Evolutionary conservation across 352 stramenopile genomes (phyloP).

Genomic region (Peronosclerospora sorghi): DNA sequence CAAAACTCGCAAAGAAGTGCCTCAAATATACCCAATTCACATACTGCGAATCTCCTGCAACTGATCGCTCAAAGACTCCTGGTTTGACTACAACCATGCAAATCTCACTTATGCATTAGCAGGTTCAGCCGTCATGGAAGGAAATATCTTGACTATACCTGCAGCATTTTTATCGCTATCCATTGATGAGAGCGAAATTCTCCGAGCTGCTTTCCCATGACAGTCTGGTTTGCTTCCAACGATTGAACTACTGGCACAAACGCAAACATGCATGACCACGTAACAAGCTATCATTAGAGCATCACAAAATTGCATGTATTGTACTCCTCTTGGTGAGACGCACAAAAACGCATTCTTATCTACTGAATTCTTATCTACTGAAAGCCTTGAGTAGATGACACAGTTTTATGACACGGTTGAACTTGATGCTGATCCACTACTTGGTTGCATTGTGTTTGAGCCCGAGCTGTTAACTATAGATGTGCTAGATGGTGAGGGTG

Average conservation of each 20-base stretch:
- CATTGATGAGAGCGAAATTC: slow-evolving; percentile 39
- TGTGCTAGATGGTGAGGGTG: too few relatives aligned
- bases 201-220: slow-evolving; percentile 40
- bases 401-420: slow-evolving; percentile 7
- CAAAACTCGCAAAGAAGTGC: not conserved
- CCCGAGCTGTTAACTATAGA: slow-evolving; percentile 1
- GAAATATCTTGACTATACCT: slow-evolving; percentile 14
- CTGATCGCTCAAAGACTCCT: slow-evolving; percentile 38
- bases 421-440: slow-evolving; percentile 2
- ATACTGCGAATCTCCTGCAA: slow-evolving; percentile 41
- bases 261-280: not conserved
- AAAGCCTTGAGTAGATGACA: slow-evolving; percentile 35
- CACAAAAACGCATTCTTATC: slow-evolving; percentile 76
- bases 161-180: slow-evolving; percentile 24
- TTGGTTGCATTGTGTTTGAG: slow-evolving; percentile 10
- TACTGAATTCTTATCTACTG: too few relatives aligned
- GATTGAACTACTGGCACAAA: slow-evolving; percentile 38
- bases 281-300: not conserved
- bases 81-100: slow-evolving; percentile 30
- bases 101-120: too few relatives aligned
- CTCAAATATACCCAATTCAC: slow-evolving; percentile 27
- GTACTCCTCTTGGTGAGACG: slow-evolving; percentile 80
- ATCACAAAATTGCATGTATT: too few relatives aligned
- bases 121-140: too few relatives aligned
- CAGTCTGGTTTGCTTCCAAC: slow-evolving; percentile 51